Conservation (phyloP, 2,329 filamentous ascomycete species). For the Venturia effusa region DNA sequence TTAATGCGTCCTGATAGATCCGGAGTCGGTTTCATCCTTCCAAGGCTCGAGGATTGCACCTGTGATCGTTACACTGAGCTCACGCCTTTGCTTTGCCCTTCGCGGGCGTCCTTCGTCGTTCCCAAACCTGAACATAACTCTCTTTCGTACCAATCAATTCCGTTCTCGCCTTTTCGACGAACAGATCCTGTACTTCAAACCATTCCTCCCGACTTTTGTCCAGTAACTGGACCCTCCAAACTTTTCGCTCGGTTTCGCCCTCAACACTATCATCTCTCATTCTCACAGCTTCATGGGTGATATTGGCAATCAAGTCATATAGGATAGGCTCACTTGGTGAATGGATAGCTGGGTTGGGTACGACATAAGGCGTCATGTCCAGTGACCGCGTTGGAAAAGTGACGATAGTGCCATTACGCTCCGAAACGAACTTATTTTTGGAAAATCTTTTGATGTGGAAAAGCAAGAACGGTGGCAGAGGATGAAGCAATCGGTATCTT, state of each 20-base stretch:
- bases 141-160: constrained; percentile 89
- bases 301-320: constrained; percentile 94
- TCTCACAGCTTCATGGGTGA: constrained; percentile 75
- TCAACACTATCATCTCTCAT: constrained; percentile 72
- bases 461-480: constrained; percentile 78
- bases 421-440: constrained; percentile 89
- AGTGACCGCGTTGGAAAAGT: constrained; percentile 82
- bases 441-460: constrained; percentile 97
- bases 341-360: constrained; percentile 66
- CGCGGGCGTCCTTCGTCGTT: constrained; percentile 53
- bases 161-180: constrained; percentile 77
- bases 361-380: constrained; percentile 82
- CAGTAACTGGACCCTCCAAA: constrained; percentile 86
- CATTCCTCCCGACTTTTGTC: constrained; percentile 77
- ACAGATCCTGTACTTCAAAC: constrained; percentile 89
- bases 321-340: constrained; percentile 69
- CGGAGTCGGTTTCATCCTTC: background rate
- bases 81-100: constrained; percentile 20
- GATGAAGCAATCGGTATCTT: constrained; percentile 80
- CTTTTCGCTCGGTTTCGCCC: constrained; percentile 82
- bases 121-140: constrained; percentile 94
- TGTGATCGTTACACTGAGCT: background rate
- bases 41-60: background rate
- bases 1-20: background rate
- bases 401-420: constrained; percentile 96